Evolutionary conservation across 176 grass and related monocot genomes (phyloP).

Genomic region (Aegilops longissima): DNA sequence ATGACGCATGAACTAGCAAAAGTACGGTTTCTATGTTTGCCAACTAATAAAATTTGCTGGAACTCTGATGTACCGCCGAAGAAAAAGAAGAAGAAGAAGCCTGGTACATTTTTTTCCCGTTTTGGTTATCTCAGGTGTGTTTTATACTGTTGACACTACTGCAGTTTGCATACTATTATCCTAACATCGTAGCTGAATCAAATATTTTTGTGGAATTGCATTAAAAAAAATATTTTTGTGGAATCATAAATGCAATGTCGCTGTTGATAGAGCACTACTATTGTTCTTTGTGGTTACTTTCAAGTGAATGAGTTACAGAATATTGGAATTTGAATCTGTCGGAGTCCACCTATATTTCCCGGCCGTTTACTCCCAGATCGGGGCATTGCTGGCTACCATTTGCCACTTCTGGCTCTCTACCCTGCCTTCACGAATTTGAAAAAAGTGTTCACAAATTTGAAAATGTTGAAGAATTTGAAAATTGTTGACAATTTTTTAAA

Average conservation of each 20-base stretch:
- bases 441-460: too few relatives aligned
- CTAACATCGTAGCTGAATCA: slow-evolving; percentile 2
- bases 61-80: too few relatives aligned
- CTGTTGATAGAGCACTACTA: not conserved
- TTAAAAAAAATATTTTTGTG: not conserved
- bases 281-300: not conserved
- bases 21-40: too few relatives aligned
- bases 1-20: too few relatives aligned
- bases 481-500: too few relatives aligned
- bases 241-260: not conserved
- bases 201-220: too few relatives aligned
- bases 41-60: too few relatives aligned
- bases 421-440: too few relatives aligned
- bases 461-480: too few relatives aligned
- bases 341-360: not conserved
- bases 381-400: too few relatives aligned
- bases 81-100: slow-evolving; percentile 38
- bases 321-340: not conserved
- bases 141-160: not conserved
- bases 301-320: not conserved
- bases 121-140: too few relatives aligned
- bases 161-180: not conserved
- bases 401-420: too few relatives aligned
- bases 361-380: not conserved
- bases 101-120: slow-evolving; percentile 33